Percentiles rank a stretch among this genome's conserved stretches.
Evolutionary conservation across 768 basidiomycete genomes (phyloP).

Genomic region (Pholiota molesta): DNA sequence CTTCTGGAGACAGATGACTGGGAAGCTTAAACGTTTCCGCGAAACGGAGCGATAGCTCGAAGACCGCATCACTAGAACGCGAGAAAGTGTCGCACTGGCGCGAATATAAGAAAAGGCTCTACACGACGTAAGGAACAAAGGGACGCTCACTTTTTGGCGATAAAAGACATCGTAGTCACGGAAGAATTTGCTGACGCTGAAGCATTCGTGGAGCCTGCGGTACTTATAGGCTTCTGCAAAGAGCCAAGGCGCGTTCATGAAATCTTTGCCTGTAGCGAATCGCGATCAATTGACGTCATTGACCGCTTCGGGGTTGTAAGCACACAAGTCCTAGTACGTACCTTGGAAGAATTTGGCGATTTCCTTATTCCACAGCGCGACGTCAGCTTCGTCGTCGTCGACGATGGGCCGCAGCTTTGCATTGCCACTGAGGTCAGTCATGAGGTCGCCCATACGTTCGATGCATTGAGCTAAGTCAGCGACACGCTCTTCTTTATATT

Average conservation of each 20-base stretch:
- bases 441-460: conserved; percentile 87
- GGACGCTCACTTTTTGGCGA: conserved; percentile 73
- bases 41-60: conserved; percentile 91
- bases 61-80: conserved; percentile 88
- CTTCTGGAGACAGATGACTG: conserved; percentile 51
- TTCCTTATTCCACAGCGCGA: conserved; percentile 96
- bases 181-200: conserved; percentile 91
- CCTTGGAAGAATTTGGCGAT: conserved; percentile 95
- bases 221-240: conserved; percentile 97
- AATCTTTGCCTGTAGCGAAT: conserved; percentile 46
- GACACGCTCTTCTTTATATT: conserved; percentile 81
- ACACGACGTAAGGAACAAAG: neutral
- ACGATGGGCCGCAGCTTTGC: conserved; percentile 84
- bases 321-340: conserved; percentile 27
- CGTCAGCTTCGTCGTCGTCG: conserved; percentile 90
- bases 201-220: conserved; percentile 89
- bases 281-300: conserved; percentile 12
- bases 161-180: conserved; percentile 93
- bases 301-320: neutral
- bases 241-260: conserved; percentile 96
- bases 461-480: conserved; percentile 86
- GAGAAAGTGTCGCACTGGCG: conserved; percentile 91
- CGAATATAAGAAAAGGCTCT: neutral
- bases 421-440: conserved; percentile 84
- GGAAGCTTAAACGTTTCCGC: conserved; percentile 78